Evolutionary conservation across 179 eudicot species (phyloP).

Genomic region (Camellia oleifera): DNA sequence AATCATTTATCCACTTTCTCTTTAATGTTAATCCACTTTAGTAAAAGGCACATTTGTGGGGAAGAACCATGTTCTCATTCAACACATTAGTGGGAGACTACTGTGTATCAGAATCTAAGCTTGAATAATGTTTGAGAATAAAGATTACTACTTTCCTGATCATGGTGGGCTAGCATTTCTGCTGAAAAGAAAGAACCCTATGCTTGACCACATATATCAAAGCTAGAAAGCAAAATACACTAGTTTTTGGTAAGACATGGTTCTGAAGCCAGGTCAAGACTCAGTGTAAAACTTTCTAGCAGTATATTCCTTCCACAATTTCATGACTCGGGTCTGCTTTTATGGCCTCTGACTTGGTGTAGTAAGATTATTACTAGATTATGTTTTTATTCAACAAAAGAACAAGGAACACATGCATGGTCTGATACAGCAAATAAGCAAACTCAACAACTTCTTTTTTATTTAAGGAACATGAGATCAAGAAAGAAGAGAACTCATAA

Average conservation of each 20-base stretch:
- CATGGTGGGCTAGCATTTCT: constrained; percentile 6
- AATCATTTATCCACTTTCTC: not conserved
- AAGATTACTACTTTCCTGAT: constrained; percentile 5
- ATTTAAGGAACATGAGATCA: too few relatives aligned
- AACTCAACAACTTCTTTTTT: too few relatives aligned
- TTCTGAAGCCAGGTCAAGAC: not conserved
- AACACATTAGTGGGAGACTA: not conserved
- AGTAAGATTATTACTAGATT: not conserved
- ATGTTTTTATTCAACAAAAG: not conserved
- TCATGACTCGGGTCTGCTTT: not conserved
- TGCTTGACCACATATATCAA: constrained; percentile 3
- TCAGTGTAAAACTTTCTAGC: not conserved
- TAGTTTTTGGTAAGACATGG: not conserved
- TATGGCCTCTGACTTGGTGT: not conserved
- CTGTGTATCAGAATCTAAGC: not conserved
- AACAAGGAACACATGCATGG: not conserved
- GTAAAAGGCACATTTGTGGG: not conserved
- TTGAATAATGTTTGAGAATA: constrained; percentile 3
- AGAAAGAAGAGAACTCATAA: too few relatives aligned
- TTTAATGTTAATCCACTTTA: not conserved
- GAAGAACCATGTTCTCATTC: constrained; percentile 3
- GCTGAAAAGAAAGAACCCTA: constrained; percentile 1
- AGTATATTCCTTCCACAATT: not conserved
- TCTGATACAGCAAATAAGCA: not conserved
- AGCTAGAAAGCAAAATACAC: not conserved